Evolutionary conservation across 352 stramenopile genomes (phyloP), one percentile per base, ranked within the genome.

Genomic region (Bremia lactucae): DNA sequence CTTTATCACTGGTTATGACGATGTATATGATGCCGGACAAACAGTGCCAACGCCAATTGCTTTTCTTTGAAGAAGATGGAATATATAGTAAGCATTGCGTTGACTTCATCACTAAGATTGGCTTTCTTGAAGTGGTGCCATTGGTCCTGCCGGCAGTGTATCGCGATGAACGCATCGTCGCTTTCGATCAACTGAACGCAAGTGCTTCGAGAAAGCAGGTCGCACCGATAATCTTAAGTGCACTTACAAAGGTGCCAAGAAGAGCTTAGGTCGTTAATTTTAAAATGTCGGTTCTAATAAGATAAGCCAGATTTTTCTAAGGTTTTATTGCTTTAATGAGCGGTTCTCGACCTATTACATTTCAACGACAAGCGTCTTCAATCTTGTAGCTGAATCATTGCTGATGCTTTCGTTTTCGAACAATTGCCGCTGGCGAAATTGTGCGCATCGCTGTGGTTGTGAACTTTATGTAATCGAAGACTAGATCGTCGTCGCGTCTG

Each of bases 161-260:
- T 39, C 46, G 25, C 0, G 46, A 81, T 34, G 3, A 18, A 6
- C 53, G 53, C 13, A 31, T 86, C 7, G 21, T 24, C 13, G 69
- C 69, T 3, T 87, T 84, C 24, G 40, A 54, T 19, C 78, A 91
- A 47, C 52, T 46, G 16, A 91, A 87, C 55, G 63, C 52, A 4
- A 60, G 58, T 15, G 69, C 69, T 9, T 88, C 75, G 1, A 62
- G 75, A 10, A 91, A 91, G 59, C 78, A 88, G 47, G 66, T 91
- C 18, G 75, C 83, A 19, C 78, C 78, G 13, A 52, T 90, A 3
- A 62, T 83, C 31, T 66, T 79, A 38, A 56, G 49, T 7, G 68
- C 72, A 31, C 55, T 87, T 11, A 46, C 40, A 11, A 39, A 52
- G 23, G n/a, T n/a, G n/a, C n/a, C n/a, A n/a, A n/a, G n/a, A n/a